These are phyloP conservation scores for Brassica napus DNA, from an alignment of 345 rosid genomes.

Conservation along the genomic window DNA sequence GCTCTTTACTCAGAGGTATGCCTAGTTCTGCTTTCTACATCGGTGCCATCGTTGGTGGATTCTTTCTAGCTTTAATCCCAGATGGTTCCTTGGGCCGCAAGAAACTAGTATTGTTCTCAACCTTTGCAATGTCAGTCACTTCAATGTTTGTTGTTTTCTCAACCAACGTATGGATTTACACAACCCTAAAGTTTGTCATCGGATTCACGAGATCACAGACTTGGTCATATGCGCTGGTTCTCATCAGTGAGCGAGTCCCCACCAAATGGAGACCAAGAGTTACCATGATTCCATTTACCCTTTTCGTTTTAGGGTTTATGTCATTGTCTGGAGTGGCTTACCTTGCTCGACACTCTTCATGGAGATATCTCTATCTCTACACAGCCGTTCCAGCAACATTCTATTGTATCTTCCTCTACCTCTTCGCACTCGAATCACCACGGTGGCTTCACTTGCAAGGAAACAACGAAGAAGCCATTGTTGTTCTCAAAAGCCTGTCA, in stretches of 20 bases:
- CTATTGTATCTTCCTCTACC: constrained; percentile 34
- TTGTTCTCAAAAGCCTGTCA: constrained; percentile 25
- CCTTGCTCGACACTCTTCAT: constrained; percentile 40
- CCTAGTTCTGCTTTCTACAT: constrained; percentile 62
- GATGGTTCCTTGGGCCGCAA: constrained; percentile 68
- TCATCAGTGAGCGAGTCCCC: constrained; percentile 48
- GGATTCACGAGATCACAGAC: constrained; percentile 53
- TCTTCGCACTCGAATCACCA: constrained; percentile 52
- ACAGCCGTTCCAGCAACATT: constrained; percentile 43
- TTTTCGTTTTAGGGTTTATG: constrained; percentile 52
- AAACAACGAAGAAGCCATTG: constrained; percentile 40
- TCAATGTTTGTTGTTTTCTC: constrained; percentile 43
- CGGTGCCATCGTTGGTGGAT: constrained; percentile 59
- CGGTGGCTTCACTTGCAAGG: constrained; percentile 57
- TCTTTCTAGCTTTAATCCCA: constrained; percentile 50
- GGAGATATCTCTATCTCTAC: constrained; percentile 53
- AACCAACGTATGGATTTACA: constrained; percentile 49
- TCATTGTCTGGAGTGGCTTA: constrained; percentile 51
- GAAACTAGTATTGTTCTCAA: constrained; percentile 50
- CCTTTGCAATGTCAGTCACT: constrained; percentile 50
- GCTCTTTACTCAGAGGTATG: constrained; percentile 45
- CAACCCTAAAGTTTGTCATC: constrained; percentile 41
- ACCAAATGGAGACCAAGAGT: constrained; percentile 50
- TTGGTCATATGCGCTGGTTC: constrained; percentile 46
- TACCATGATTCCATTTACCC: constrained; percentile 47